A percentile compares a stretch with the other conserved stretches of the same genome.
These are phyloP conservation scores for Apophysomyces trapeziformis DNA, from an alignment of 371 early-diverging fungal species.

Conservation along the genomic window DNA sequence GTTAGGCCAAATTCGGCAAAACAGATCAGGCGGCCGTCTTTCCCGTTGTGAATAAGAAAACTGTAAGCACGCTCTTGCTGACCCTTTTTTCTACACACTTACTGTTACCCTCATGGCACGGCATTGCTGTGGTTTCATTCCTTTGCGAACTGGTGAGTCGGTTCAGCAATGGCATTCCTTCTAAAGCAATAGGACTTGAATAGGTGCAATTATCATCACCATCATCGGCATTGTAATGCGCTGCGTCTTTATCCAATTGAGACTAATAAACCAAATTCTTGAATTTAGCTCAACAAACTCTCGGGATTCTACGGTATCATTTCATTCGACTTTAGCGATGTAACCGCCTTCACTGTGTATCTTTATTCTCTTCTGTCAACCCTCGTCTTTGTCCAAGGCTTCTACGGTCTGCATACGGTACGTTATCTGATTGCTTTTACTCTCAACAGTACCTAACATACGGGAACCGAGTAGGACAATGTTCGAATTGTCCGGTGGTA, in stretches of 20 bases:
- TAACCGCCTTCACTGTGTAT: slow-evolving; percentile 31
- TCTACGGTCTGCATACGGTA: slow-evolving; percentile 48
- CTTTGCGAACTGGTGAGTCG: slow-evolving; percentile 2
- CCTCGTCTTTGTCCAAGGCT: slow-evolving; percentile 36
- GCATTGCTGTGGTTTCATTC: slow-evolving; percentile 8
- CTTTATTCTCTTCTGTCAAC: slow-evolving; percentile 38
- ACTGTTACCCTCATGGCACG: background rate
- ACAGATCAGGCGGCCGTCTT: no score
- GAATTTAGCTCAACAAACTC: slow-evolving; percentile 42
- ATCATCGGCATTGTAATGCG: slow-evolving; percentile 50
- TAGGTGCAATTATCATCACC: slow-evolving; percentile 45
- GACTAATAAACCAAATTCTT: background rate
- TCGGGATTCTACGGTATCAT: slow-evolving; percentile 50
- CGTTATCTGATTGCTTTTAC: background rate
- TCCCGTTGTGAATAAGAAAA: background rate
- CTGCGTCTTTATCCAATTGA: background rate
- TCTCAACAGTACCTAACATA: no score
- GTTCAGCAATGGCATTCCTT: background rate
- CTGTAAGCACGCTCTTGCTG: background rate
- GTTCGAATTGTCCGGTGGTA: slow-evolving; percentile 39
- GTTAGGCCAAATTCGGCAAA: no score
- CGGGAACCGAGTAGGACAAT: slow-evolving; percentile 24
- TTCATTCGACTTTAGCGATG: slow-evolving; percentile 39
- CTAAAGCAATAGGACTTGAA: no score
- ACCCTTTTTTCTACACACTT: background rate